A percentile compares a stretch with the other conserved stretches of the same genome.
Evolutionary conservation across 352 stramenopile species (phyloP).

Genomic region (Peronospora farinosa): DNA sequence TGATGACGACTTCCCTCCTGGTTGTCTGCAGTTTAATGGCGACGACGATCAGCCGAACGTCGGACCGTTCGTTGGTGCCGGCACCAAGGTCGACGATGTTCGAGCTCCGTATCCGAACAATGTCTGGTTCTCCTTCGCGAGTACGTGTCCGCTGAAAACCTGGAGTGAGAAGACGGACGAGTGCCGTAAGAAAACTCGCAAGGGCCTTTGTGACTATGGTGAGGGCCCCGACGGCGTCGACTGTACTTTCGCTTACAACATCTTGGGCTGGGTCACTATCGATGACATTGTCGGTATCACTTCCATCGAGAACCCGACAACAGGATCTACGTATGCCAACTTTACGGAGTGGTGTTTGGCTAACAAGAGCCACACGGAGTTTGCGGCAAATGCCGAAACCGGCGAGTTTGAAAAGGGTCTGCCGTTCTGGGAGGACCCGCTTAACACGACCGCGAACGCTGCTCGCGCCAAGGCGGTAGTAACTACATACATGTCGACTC

Average conservation of each 20-base stretch:
- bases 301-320: constrained; percentile 42
- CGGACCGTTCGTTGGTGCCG: constrained; percentile 61
- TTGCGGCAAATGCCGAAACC: constrained; percentile 28
- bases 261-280: constrained; percentile 70
- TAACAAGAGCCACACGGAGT: constrained; percentile 53
- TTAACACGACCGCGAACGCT: constrained; percentile 46
- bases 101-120: constrained; percentile 46
- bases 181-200: constrained; percentile 43
- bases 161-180: constrained; percentile 55
- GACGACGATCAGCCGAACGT: constrained; percentile 50
- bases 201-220: constrained; percentile 56
- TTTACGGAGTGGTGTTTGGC: constrained; percentile 65
- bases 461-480: constrained; percentile 45
- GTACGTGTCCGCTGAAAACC: constrained; percentile 42
- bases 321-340: constrained; percentile 42
- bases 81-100: constrained; percentile 43
- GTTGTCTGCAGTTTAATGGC: constrained; percentile 66
- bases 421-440: constrained; percentile 60
- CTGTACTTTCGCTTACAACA: constrained; percentile 75
- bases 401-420: constrained; percentile 41
- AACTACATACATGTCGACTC: constrained; percentile 40
- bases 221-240: constrained; percentile 55
- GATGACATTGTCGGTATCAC: constrained; percentile 79
- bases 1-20: constrained; percentile 33
- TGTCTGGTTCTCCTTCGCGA: constrained; percentile 66